These are phyloP conservation scores for Blastocystis sp. DNA, from an alignment of 352 stramenopile genomes.

Conservation along the genomic window DNA sequence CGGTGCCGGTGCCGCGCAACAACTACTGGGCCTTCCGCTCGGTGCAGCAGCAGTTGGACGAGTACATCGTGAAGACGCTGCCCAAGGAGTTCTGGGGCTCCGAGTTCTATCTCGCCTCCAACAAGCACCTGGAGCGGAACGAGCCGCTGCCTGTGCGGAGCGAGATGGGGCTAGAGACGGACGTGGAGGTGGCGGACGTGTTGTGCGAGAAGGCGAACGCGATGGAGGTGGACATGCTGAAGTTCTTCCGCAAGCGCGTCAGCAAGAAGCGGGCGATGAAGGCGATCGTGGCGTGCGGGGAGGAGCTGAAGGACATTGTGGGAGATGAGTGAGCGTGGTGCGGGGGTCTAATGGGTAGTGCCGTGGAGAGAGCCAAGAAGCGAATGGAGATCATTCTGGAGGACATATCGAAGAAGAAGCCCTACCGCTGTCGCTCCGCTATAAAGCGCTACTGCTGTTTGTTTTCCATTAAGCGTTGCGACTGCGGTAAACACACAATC, in stretches of 20 bases:
- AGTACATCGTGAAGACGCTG: constrained; percentile 4
- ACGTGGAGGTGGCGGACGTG: not conserved
- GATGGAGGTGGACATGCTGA: constrained; percentile 20
- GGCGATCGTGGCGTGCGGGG: not conserved
- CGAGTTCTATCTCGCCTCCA: constrained; percentile 33
- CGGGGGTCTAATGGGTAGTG: not conserved
- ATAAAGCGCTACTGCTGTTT: not conserved
- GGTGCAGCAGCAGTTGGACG: not conserved
- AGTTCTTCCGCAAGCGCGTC: constrained; percentile 5
- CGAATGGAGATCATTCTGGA: not conserved
- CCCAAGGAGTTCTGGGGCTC: constrained; percentile 53
- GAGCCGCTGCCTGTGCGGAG: not conserved
- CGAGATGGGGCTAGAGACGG: not conserved
- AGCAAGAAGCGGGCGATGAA: constrained; percentile 35
- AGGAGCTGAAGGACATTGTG: not conserved
- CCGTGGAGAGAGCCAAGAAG: not conserved
- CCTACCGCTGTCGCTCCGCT: not conserved
- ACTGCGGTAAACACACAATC: not conserved
- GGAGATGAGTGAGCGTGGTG: not conserved
- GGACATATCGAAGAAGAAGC: not conserved
- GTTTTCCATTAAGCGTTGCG: not conserved
- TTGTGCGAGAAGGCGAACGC: not conserved
- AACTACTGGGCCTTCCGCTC: not conserved
- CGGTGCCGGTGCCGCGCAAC: not conserved
- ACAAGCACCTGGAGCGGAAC: not conserved